Base-by-base conservation (phyloP, 1,139 yeast genomes). In the Blastobotrys persicus region DNA sequence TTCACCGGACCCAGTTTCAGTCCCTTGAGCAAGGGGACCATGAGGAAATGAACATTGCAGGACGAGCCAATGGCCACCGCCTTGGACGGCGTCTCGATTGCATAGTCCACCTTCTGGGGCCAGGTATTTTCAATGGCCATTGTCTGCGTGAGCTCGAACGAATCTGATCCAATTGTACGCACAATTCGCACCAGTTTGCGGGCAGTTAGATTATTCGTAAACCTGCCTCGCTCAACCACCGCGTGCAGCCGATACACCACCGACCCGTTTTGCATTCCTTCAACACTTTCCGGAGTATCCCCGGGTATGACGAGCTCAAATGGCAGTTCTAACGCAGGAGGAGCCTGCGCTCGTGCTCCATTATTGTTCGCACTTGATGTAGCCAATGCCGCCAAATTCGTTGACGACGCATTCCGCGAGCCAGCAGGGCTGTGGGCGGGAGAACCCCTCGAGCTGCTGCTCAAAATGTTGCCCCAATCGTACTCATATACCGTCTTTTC, bases 61-160 rank as follows among this genome's bases (percentile, higher is more conserved):
- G 80, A 72, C 0, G 95, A 83, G 1, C 98, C 98, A 39, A 92
- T 82, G 0, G 98, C 95, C 33, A 88, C 79, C 0, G 98, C 96
- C 63, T 87, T 84, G 13, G 91, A 76, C 0, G 98, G 97, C 7
- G 88, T 83, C 52, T 87, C 85, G 49, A 92, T 79, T 1, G 92
- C 80, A 67, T 92, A 92, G 61, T 94, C 98, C 43, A 92, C 88
- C 66, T 92, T 92, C 44, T 80, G 74, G 2, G 98, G 98, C 99
- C 99, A 94, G 0, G 92, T 84, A 65, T 92, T 92, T 63, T 89
- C 96, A 18, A 92, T 95, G 0, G 96, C 89, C 57, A 89, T 87
- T 0, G 98, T 88, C 68, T 92, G 98, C 0, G 94, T 78, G 41
- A 91, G 73, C 62, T 94, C 98, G 1, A 88, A 79, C 0, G 95